Base-by-base conservation (phyloP, 2,329 filamentous ascomycete species). In the Alternaria infectoria region DNA sequence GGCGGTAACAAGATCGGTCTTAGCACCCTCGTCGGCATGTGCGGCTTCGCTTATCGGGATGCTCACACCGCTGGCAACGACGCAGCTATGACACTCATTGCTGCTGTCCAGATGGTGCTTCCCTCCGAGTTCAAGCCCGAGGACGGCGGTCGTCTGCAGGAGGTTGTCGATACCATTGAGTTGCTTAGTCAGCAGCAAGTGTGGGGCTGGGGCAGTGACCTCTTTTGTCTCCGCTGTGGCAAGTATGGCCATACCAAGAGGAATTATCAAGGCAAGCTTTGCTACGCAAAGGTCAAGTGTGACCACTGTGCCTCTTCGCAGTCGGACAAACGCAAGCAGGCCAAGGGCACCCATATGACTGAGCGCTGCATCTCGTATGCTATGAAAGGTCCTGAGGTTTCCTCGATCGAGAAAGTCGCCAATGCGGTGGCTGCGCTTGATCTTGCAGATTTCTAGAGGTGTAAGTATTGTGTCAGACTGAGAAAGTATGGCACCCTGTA, bases 21-120 rank as follows among this genome's bases (percentile, higher is more conserved):
- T 12, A n/a, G 46, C 8, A 30, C 36, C 2, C 51, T 69, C 7
- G 57, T 61, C 3, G 44, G 19, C n/a, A 46, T 26, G 8, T 43
- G 54, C 13, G 55, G 44, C 23, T 64, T 70, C 8, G 19, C 46
- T 4, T 65, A 64, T 30, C 57, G 57, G 2, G 55, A 72, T 26
- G 10, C 55, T 1, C 68, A 70, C 19, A 70, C 68, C 1, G 67
- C 68, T 0, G 32, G 63, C 43, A 72, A 72, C 50, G 67, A 71
- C 23, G 64, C 62, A 0, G 67, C 67, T 2, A 64, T 62, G 28
- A 69, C 70, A 0, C 52, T 69, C 0, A 67, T 70, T n/a, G 25
- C 44, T 4, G 69, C 66, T 6, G 23, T 70, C 2, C 64, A 68
- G 21, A 62, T 68, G 57, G 59, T 68, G 0, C 44, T 67, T 4